Percentiles rank a stretch among this genome's conserved stretches.
phyloP scores from a whole-genome alignment of 1,139 yeast genomes.

The Schwanniomyces etchellsii region DNA sequence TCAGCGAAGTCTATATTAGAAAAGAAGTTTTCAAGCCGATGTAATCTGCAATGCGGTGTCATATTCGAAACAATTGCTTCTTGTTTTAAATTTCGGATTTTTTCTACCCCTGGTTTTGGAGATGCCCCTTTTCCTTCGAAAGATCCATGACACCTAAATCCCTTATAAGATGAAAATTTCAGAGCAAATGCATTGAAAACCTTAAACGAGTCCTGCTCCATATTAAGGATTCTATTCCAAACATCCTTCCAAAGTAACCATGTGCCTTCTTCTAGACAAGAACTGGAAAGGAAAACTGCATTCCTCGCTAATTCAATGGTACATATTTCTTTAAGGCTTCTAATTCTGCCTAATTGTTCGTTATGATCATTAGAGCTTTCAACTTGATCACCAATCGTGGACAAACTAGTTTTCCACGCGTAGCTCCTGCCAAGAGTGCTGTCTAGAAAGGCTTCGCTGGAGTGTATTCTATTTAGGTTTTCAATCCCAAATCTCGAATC shows the following conservation, averaged over 20 bases:
- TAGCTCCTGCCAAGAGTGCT: too few relatives aligned
- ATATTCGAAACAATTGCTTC: slow-evolving; percentile 6
- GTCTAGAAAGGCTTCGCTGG: too few relatives aligned
- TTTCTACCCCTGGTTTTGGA: background rate
- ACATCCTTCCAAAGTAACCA: slow-evolving; percentile 26
- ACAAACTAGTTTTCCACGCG: too few relatives aligned
- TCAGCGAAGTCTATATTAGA: slow-evolving; percentile 20
- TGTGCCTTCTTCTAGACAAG: slow-evolving; percentile 19
- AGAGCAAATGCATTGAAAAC: slow-evolving; percentile 25
- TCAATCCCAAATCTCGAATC: too few relatives aligned
- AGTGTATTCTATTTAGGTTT: too few relatives aligned
- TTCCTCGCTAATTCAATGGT: slow-evolving; percentile 25
- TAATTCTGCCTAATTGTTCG: too few relatives aligned
- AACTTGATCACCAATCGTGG: too few relatives aligned
- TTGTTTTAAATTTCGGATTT: slow-evolving; percentile 2
- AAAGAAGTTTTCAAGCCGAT: slow-evolving; percentile 33
- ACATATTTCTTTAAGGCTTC: slow-evolving; percentile 22
- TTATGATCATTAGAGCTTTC: too few relatives aligned
- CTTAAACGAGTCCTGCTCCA: slow-evolving; percentile 25
- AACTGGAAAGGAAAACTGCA: slow-evolving; percentile 15
- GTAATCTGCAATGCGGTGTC: slow-evolving; percentile 12
- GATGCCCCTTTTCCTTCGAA: background rate
- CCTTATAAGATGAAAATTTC: slow-evolving; percentile 11
- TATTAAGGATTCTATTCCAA: slow-evolving; percentile 24
- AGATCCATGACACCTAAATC: slow-evolving; percentile 21